Percentiles rank a stretch among this genome's conserved stretches.
Evolutionary conservation across 2,329 filamentous ascomycete species (phyloP).

Genomic region (Orbilia brochopaga): DNA sequence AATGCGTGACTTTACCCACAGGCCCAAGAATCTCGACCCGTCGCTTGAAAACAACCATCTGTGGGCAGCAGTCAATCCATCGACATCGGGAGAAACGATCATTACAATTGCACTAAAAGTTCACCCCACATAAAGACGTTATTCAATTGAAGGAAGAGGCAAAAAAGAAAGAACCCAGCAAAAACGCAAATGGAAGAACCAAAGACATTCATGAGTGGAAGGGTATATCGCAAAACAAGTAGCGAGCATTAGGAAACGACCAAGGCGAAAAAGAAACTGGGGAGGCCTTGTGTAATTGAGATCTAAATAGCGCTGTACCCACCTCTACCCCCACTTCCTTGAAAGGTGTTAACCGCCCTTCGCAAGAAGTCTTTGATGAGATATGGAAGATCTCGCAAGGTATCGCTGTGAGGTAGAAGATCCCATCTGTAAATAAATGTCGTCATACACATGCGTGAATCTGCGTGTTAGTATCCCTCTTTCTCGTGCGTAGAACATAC

Average conservation of each 20-base stretch:
- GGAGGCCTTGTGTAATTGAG: constrained; percentile 9
- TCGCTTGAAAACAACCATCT: constrained; percentile 22
- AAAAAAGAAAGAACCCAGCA: background rate
- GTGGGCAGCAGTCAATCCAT: constrained; percentile 46
- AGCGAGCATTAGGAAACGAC: constrained; percentile 14
- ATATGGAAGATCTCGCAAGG: constrained; percentile 89
- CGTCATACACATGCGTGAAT: constrained; percentile 31
- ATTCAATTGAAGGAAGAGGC: constrained; percentile 38
- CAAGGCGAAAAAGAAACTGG: constrained; percentile 11
- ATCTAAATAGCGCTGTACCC: constrained; percentile 89
- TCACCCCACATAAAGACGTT: constrained; percentile 43
- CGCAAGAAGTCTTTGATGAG: constrained; percentile 86
- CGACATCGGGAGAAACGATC: constrained; percentile 44
- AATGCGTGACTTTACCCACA: constrained; percentile 1
- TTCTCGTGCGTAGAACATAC: constrained; percentile 36
- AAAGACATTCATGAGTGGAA: constrained; percentile 16
- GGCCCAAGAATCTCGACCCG: background rate
- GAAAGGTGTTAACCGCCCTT: constrained; percentile 79
- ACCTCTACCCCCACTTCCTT: constrained; percentile 76
- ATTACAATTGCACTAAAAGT: constrained; percentile 51
- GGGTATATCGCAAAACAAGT: constrained; percentile 37
- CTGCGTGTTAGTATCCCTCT: constrained; percentile 50
- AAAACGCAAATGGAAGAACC: constrained; percentile 9
- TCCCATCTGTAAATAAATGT: constrained; percentile 71
- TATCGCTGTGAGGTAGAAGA: constrained; percentile 87